Evolutionary conservation across 352 stramenopile species (phyloP).

Genomic region (Globisporangium paddicum): DNA sequence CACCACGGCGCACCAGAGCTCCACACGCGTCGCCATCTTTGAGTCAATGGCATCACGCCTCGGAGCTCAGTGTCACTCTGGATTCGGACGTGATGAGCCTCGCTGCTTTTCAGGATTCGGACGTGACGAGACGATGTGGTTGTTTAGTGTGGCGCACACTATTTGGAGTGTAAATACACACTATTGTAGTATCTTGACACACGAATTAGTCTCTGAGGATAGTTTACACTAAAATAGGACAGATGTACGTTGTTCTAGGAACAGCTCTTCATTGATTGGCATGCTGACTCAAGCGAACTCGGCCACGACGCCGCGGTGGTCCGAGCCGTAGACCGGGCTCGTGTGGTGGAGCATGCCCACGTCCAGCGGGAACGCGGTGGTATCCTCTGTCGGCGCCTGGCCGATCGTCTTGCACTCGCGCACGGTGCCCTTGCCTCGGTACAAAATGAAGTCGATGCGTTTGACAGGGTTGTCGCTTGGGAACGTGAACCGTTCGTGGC

Average conservation of each 20-base stretch:
- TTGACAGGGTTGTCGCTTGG: conserved; percentile 81
- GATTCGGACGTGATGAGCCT: neutral
- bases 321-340: conserved; percentile 84
- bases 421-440: conserved; percentile 54
- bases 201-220: too few relatives aligned
- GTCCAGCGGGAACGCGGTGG: conserved; percentile 40
- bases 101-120: too few relatives aligned
- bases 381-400: conserved; percentile 66
- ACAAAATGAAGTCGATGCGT: conserved; percentile 86
- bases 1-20: conserved; percentile 4
- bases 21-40: neutral
- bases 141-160: too few relatives aligned
- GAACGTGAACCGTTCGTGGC: conserved; percentile 72
- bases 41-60: neutral
- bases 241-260: too few relatives aligned
- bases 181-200: too few relatives aligned
- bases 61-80: neutral
- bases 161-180: too few relatives aligned
- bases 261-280: too few relatives aligned
- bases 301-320: conserved; percentile 79
- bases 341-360: conserved; percentile 71
- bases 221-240: too few relatives aligned
- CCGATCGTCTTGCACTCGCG: conserved; percentile 74
- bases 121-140: too few relatives aligned
- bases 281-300: conserved; percentile 34